Conservation (phyloP, 306 rosid species). For the Clitoria ternatea region DNA sequence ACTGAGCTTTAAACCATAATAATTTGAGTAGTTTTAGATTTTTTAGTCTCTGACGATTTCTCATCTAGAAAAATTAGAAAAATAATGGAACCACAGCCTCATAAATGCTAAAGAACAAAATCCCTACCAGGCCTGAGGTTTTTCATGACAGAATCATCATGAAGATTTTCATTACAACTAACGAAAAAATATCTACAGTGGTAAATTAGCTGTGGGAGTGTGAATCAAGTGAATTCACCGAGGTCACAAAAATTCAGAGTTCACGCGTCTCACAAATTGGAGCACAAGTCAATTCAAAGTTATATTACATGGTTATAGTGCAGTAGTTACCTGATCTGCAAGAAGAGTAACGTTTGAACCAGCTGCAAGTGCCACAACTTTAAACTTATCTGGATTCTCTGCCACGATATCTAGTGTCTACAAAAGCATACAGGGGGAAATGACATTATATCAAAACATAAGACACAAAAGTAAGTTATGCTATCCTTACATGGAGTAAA, state of each 20-base stretch:
- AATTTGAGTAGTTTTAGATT: background rate
- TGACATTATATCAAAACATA: background rate
- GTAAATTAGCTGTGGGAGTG: background rate
- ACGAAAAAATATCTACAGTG: background rate
- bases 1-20: slow-evolving; percentile 14
- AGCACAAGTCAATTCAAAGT: slow-evolving; percentile 10
- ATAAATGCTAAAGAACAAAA: slow-evolving; percentile 2
- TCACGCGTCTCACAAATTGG: background rate
- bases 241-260: background rate
- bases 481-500: slow-evolving; percentile 2
- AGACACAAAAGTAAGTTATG: slow-evolving; percentile 3
- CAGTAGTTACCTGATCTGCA: slow-evolving; percentile 76
- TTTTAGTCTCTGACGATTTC: background rate
- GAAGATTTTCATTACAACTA: background rate
- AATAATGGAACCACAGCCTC: background rate
- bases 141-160: background rate
- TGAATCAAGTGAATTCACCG: background rate
- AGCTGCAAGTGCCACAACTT: slow-evolving; percentile 90
- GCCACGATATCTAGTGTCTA: slow-evolving; percentile 98
- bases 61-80: background rate
- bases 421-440: slow-evolving; percentile 33
- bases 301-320: slow-evolving; percentile 4
- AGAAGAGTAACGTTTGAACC: slow-evolving; percentile 95
- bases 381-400: slow-evolving; percentile 90
- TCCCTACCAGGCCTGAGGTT: background rate